A percentile compares a stretch with the other conserved stretches of the same genome.
Conservation (phyloP, 2,329 filamentous ascomycete genomes). For the Penicillium sp. region DNA sequence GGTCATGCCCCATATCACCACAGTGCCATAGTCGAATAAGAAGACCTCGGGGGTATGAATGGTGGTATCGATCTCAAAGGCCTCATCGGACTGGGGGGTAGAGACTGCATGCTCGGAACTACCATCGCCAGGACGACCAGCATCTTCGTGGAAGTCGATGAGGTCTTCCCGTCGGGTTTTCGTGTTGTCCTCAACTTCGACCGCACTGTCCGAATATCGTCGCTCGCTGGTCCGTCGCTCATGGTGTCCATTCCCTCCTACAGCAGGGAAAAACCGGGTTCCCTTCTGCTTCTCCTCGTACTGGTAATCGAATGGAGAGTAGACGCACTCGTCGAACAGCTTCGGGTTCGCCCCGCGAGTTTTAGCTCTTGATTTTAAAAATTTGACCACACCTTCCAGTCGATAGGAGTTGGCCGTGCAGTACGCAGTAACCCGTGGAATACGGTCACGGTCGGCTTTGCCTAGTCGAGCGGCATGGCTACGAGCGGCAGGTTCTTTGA, state of each 20-base stretch:
- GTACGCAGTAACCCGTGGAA: slow-evolving; percentile 94
- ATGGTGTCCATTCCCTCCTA: slow-evolving; percentile 37
- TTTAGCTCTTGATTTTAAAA: slow-evolving; percentile 81
- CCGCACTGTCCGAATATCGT: slow-evolving; percentile 69
- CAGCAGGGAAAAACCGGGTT: slow-evolving; percentile 32
- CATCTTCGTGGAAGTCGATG: slow-evolving; percentile 61
- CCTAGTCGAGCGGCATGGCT: slow-evolving; percentile 89
- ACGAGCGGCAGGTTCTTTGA: slow-evolving; percentile 92
- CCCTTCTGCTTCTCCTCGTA: slow-evolving; percentile 50
- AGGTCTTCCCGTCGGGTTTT: slow-evolving; percentile 63
- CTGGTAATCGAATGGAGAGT: slow-evolving; percentile 86
- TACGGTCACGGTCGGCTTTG: slow-evolving; percentile 83
- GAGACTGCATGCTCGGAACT: slow-evolving; percentile 32
- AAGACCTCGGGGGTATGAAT: slow-evolving; percentile 95
- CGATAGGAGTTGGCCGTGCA: slow-evolving; percentile 92
- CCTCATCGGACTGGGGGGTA: slow-evolving; percentile 34
- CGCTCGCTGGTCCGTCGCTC: slow-evolving; percentile 58
- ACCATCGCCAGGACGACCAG: slow-evolving; percentile 35
- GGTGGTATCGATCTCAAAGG: slow-evolving; percentile 78
- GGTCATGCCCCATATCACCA: slow-evolving; percentile 98
- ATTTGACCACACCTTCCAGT: slow-evolving; percentile 85
- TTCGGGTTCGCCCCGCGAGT: slow-evolving; percentile 82
- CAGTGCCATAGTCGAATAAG: slow-evolving; percentile 94
- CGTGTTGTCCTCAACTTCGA: slow-evolving; percentile 66
- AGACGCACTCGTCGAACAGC: slow-evolving; percentile 95